Base-by-base conservation (phyloP, 331 rosid species). In the Saraca asoca region DNA sequence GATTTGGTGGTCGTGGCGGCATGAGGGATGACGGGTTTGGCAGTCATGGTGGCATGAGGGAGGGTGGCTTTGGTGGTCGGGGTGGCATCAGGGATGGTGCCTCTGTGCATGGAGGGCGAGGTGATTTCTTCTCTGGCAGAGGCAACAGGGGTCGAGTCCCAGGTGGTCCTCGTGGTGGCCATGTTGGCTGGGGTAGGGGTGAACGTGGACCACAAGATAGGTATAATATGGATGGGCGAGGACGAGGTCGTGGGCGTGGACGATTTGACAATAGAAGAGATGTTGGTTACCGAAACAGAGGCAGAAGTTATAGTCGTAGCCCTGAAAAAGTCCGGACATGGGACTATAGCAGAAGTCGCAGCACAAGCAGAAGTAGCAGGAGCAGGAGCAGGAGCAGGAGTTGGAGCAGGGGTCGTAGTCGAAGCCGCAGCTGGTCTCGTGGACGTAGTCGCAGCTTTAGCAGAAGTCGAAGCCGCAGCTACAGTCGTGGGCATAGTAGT, bases 261-360 rank as follows among this genome's bases (percentile, higher is more conserved):
- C 75, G 99, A 57, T 94, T 88, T 51, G 96, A 94, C 65, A 82
- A 74, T 53, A 85, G 97, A 88, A 78, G 95, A 62, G 95, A 85
- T 57, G 35, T 74, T 50, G 44, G 56, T 48, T 67, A 73, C 54
- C 84, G 94, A 80, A 83, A 65, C 65, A 82, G 95, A 78, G 98
- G 79, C 53, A 81, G 97, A 79, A 90, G 92, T 80, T 68, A 78
- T 53, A 91, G 97, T 46, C 85, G 95, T n/a, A 91, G 98, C 74
- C 96, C 96, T 11, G 96, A 90, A 49, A 90, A 81, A 74, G 96
- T 90, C 59, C 76, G 96, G 43, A 90, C 96, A 29, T 87, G 98
- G 84, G 92, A 87, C 72, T 73, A 75, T 59, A 88, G 81, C 55
- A 43, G 85, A 9, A 86, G 91, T 29, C 78, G 31, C n/a, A 79